A percentile compares a stretch with the other conserved stretches of the same genome.
phyloP scores from a whole-genome alignment of 2,329 filamentous ascomycete genomes.

The Ciborinia camelliae region DNA sequence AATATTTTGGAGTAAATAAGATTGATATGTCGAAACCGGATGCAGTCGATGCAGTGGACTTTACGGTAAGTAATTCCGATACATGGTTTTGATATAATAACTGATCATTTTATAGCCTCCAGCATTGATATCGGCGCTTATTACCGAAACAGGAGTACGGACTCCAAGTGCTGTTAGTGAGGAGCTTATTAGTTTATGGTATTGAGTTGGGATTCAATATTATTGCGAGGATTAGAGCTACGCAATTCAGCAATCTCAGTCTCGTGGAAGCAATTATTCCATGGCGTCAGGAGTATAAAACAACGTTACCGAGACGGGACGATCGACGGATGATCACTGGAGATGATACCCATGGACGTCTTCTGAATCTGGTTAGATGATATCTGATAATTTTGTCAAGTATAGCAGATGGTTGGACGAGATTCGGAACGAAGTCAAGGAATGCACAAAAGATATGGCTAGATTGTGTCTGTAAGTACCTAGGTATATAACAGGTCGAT shows the following conservation, averaged over 20 bases:
- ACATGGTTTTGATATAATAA: not conserved
- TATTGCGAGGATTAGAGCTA: not conserved
- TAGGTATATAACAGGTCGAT: not conserved
- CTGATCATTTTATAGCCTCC: conserved; percentile 52
- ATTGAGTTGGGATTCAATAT: conserved; percentile 23
- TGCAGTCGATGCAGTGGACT: conserved; percentile 58
- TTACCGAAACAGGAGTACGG: conserved; percentile 72
- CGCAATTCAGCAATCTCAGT: not conserved
- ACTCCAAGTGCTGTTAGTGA: conserved; percentile 68
- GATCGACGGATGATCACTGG: not conserved
- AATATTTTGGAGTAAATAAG: conserved; percentile 30
- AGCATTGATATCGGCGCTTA: conserved; percentile 66
- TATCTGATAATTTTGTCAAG: not conserved
- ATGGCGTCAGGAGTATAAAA: conserved; percentile 13
- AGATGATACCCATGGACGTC: conserved; percentile 6
- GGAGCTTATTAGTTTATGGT: conserved; percentile 53
- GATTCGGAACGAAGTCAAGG: not conserved
- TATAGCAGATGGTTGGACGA: not conserved
- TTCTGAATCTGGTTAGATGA: not conserved
- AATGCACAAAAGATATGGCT: not conserved
- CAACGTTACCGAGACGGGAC: not conserved
- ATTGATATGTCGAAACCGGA: conserved; percentile 29
- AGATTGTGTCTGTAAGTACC: not conserved
- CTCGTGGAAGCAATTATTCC: not conserved
- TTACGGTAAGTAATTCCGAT: conserved; percentile 51